Evolutionary conservation across 1,284 basidiomycete species (phyloP).

Genomic region (Moesziomyces parantarcticus): DNA sequence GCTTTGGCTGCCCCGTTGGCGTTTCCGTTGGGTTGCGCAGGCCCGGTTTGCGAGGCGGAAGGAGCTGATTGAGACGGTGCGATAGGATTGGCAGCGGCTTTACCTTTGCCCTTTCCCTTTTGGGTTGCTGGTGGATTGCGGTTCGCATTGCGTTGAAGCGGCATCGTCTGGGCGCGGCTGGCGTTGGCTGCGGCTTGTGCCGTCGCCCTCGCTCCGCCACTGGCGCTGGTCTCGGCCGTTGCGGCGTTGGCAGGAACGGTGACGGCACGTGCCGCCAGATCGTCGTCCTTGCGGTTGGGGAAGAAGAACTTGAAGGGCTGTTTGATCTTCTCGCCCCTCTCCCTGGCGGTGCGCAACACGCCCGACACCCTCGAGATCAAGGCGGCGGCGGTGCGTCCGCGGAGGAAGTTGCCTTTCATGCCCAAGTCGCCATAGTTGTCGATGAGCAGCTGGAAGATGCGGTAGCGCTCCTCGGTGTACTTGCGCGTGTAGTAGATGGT

Average conservation of each 20-base stretch:
- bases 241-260: slow-evolving; percentile 10
- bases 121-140: not conserved
- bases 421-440: slow-evolving; percentile 43
- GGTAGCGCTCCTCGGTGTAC: slow-evolving; percentile 38
- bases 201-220: not conserved
- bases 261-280: slow-evolving; percentile 2
- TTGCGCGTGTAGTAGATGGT: slow-evolving; percentile 35
- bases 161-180: slow-evolving; percentile 14
- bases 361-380: slow-evolving; percentile 33
- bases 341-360: slow-evolving; percentile 27
- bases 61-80: not conserved
- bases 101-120: not conserved
- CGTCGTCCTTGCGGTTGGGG: slow-evolving; percentile 33
- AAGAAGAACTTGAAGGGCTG: slow-evolving; percentile 48
- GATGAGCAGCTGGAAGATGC: slow-evolving; percentile 40
- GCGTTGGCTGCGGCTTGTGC: not conserved
- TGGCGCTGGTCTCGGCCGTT: not conserved
- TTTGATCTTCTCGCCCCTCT: slow-evolving; percentile 40
- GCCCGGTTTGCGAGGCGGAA: not conserved
- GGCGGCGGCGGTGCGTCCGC: slow-evolving; percentile 28
- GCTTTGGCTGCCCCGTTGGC: not conserved
- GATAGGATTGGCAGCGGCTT: not conserved
- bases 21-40: not conserved
- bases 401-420: slow-evolving; percentile 36
- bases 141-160: slow-evolving; percentile 4